Evolutionary conservation across 768 basidiomycete species (phyloP).

Genomic region (Tubosaeta brunneosetosa): DNA sequence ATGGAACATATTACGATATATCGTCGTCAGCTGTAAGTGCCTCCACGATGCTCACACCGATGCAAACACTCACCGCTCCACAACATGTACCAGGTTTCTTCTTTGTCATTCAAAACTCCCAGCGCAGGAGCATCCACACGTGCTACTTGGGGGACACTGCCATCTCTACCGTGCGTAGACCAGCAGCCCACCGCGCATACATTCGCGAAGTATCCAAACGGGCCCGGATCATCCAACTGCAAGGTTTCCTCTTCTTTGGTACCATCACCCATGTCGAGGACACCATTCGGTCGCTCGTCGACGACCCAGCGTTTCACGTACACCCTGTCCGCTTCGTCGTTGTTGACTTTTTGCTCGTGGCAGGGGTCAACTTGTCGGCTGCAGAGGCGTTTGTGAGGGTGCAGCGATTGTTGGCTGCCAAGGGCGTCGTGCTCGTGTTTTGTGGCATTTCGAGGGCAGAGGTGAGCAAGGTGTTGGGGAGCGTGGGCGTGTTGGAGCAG

Average conservation of each 20-base stretch:
- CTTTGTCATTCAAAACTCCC: constrained; percentile 96
- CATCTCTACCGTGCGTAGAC: constrained; percentile 88
- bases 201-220: constrained; percentile 91
- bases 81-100: constrained; percentile 61
- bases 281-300: constrained; percentile 70
- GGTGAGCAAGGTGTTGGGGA: constrained; percentile 67
- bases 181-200: constrained; percentile 81
- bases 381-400: constrained; percentile 94
- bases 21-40: constrained; percentile 79
- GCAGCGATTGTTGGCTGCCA: constrained; percentile 71
- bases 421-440: constrained; percentile 80
- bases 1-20: constrained; percentile 79
- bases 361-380: constrained; percentile 90
- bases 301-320: constrained; percentile 62
- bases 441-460: constrained; percentile 72
- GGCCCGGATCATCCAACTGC: constrained; percentile 81
- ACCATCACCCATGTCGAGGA: constrained; percentile 91
- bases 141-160: constrained; percentile 79
- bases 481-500: constrained; percentile 76
- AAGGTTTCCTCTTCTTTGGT: constrained; percentile 93
- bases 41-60: background rate
- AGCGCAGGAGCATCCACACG: constrained; percentile 75
- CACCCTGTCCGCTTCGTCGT: constrained; percentile 88
- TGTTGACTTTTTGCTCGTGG: constrained; percentile 79
- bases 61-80: background rate